These are phyloP conservation scores for Aspergillus unguis DNA, from an alignment of 2,329 filamentous ascomycete genomes.

Conservation along the genomic window DNA sequence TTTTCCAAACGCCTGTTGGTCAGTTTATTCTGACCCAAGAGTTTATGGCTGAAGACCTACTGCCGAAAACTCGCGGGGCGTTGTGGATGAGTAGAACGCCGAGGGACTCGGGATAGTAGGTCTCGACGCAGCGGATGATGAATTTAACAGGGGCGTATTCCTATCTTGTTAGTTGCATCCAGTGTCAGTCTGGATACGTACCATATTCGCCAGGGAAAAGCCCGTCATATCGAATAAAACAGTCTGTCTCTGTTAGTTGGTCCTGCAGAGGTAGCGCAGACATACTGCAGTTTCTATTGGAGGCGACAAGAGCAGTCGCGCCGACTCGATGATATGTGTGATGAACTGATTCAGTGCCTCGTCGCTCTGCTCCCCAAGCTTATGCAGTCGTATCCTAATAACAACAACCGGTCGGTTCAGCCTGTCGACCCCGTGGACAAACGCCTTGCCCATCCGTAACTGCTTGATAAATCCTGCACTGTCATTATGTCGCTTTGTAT, in stretches of 20 bases:
- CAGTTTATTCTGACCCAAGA: neutral
- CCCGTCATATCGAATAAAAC: conserved; percentile 91
- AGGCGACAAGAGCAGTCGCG: conserved; percentile 68
- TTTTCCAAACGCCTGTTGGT: conserved; percentile 74
- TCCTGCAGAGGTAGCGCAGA: neutral
- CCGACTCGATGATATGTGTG: conserved; percentile 86
- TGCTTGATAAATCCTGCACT: conserved; percentile 74
- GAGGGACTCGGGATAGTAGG: conserved; percentile 89
- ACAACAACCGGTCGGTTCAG: conserved; percentile 77
- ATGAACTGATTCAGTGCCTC: conserved; percentile 80
- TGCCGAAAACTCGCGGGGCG: conserved; percentile 86
- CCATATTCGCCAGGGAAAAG: conserved; percentile 91
- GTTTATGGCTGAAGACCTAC: conserved; percentile 42
- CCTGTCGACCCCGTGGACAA: conserved; percentile 78
- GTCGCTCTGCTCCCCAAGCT: conserved; percentile 75
- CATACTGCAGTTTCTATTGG: conserved; percentile 85
- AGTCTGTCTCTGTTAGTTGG: conserved; percentile 52
- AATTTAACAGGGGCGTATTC: conserved; percentile 94
- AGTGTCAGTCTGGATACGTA: conserved; percentile 26
- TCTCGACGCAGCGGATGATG: conserved; percentile 97
- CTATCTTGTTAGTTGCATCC: conserved; percentile 37
- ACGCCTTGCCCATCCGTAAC: conserved; percentile 82
- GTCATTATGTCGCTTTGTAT: conserved; percentile 42
- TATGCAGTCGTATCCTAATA: conserved; percentile 76
- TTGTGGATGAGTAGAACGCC: conserved; percentile 88